Base-by-base conservation (phyloP, 2,329 filamentous ascomycete species). In the Apiospora rasikravindrae region DNA sequence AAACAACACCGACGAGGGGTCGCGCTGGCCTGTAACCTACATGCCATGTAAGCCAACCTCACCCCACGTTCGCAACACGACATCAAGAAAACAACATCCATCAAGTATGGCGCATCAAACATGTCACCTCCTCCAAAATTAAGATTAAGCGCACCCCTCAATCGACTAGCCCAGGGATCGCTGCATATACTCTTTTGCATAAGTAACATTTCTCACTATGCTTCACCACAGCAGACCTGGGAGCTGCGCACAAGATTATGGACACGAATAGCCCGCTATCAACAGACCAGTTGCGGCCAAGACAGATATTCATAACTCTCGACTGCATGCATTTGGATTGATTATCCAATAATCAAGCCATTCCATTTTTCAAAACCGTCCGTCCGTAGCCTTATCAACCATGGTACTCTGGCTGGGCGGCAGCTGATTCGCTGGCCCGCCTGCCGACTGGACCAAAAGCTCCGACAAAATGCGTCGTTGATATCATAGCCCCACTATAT, bases 401-500 rank as follows among this genome's bases (percentile, higher is more conserved):
- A n/a, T n/a, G n/a, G n/a, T 51, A 24, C 3, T 51, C 10, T 4
- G 1, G 10, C 49, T 24, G 49, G 1, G 11, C 24, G 49, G 11
- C 1, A 14, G n/a, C 10, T n/a, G 19, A 64, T 64, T 24, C 3
- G 57, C 19, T n/a, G 33, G 19, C 29, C 19, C 33, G 29, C 29
- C 29, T 22, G 19, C n/a, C 29, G 19, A 11, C 29, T 8, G 66
- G n/a, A 29, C 5, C 66, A 47, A 68, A 68, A 68, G 66, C 66
- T 68, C 66, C 66, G 66, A 8, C n/a, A 29, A 14, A n/a, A 47
- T 19, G 24, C 67, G 7, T 29, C 24, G 24, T 47, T 68, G 67
- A 68, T 68, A 68, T 68, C 67, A 68, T 42, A 7, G 67, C 67
- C 45, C 67, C 67, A 68, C 67, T 11, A 33, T 49, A 68, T 47